Base-by-base conservation (phyloP, 73 alveolate genomes). In the Paramecium caudatum region DNA sequence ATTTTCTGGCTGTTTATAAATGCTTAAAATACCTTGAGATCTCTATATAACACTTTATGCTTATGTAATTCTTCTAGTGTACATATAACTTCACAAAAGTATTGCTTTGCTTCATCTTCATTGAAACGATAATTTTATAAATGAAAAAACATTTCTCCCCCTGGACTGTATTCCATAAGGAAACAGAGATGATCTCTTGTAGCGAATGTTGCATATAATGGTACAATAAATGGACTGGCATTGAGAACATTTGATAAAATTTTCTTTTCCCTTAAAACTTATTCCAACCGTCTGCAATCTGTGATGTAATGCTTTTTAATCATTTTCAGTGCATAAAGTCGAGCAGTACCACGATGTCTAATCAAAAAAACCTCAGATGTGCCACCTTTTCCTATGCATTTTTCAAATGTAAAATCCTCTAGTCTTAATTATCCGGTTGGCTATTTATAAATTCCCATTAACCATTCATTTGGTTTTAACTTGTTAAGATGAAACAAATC, bases 141-240 rank as follows among this genome's bases (percentile, higher is more conserved):
- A 50, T 86, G 94, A 70, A 68, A 94, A 50, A 69, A 88, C 81
- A 94, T 90, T 70, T 94, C 97, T 45, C 97, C 97, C 30, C 97
- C 95, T 30, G 98, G 96, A 90, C 97, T 94, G 55, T 92, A 96
- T 74, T 96, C 99, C 39, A 93, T 36, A 5, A 93, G 84, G 47
- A 93, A 65, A 55, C 92, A 82, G 47, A 93, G 62, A 30, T 61
- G 81, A 7, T 61, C 82, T 43, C 33, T 50, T n/a, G 93, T 62
- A 1, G 82, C 93, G 55, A 86, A 86, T 23, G 90, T 62, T 23
- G 93, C 93, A 39, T 86, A 78, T 17, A 86, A 78, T 9, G 90
- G 82, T 19, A 78, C 55, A 15, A 86, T 86, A 43, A 86, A 86
- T 43, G 68, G 68, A 21, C 90, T 74, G 25, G 36, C 43, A 62